Conservation (phyloP, 208 protist species). For the Porcisia hertigi region DNA sequence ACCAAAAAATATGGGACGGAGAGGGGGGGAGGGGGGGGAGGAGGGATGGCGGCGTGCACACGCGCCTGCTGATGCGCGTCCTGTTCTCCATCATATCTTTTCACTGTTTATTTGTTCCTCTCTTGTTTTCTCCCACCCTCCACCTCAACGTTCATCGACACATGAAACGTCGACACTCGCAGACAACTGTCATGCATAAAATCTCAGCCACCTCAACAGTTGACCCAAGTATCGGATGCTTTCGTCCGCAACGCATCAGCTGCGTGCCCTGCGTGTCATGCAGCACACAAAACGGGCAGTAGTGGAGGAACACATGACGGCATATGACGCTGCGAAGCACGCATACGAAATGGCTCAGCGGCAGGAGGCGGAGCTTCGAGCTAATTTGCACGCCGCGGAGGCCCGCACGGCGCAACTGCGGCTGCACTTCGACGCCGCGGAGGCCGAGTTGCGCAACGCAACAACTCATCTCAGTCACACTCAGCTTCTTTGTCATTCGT, state of each 20-base stretch:
- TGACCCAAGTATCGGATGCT: conserved; percentile 15
- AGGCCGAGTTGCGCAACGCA: conserved; percentile 11
- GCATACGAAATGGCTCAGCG: conserved; percentile 17
- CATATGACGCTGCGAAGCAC: conserved; percentile 7
- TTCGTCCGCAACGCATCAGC: conserved; percentile 39
- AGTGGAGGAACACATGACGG: conserved; percentile 19
- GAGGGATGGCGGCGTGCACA: background rate
- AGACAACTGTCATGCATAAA: background rate
- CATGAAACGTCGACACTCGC: background rate
- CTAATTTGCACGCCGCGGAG: conserved; percentile 24
- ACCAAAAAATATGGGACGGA: too few relatives aligned
- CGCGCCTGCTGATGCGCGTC: background rate
- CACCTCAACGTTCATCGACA: background rate
- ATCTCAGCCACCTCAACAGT: background rate
- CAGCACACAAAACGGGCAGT: conserved; percentile 15
- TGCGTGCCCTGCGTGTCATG: conserved; percentile 27
- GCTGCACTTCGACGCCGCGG: background rate
- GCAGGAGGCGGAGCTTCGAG: conserved; percentile 40
- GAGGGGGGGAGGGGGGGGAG: background rate
- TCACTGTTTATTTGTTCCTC: background rate
- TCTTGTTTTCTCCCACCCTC: background rate
- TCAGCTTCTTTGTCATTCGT: conserved; percentile 13
- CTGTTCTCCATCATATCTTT: background rate
- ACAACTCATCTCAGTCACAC: conserved; percentile 15
- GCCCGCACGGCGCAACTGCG: conserved; percentile 4